Evolutionary conservation across 2,329 filamentous ascomycete species (phyloP), one percentile per base, ranked within the genome.

Genomic region (Colletotrichum kahawae): DNA sequence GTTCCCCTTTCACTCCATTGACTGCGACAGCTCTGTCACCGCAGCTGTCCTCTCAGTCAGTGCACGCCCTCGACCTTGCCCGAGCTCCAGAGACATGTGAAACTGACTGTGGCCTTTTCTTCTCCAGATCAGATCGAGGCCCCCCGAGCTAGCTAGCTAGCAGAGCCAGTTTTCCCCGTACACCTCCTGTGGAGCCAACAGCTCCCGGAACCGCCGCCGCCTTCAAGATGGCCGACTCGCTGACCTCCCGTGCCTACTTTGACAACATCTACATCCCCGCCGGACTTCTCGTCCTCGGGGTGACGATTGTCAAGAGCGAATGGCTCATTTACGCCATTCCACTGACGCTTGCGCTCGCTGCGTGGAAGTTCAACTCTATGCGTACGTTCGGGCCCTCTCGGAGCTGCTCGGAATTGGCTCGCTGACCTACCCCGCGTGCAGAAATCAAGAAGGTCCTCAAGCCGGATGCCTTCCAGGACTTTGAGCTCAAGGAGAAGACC

Each of bases 401-500:
- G 34, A 57, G 66, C n/a, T 63, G 27, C n/a, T 75, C 73, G 56
- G 73, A 64, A 76, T 67, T 63, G 24, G 31, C 43, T n/a, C 29
- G 33, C 70, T 75, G 57, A 75, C 56, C 51, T 33, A 73, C 64
- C 38, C 38, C 54, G 60, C 68, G 27, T 72, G 33, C 84, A 95
- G 95, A 92, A 83, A 89, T 92, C 77, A 92, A 93, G 84, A 95
- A 95, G 86, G 93, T 97, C 78, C 91, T 99, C 80, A 96, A 96
- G 87, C 95, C 96, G 36, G 92, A 93, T 79, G 90, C 90, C 66
- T 98, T 98, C 91, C 95, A 98, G 84, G 92, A 98, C 74, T 98
- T 98, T 83, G 93, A 95, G 84, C 93, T 99, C 80, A 93, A 94
- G 85, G 95, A 98, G 86, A 98, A 98, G 92, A 98, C 93, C 16